These are phyloP conservation scores for Aureobasidium sp. DNA, from an alignment of 2,329 filamentous ascomycete species.

Conservation along the genomic window DNA sequence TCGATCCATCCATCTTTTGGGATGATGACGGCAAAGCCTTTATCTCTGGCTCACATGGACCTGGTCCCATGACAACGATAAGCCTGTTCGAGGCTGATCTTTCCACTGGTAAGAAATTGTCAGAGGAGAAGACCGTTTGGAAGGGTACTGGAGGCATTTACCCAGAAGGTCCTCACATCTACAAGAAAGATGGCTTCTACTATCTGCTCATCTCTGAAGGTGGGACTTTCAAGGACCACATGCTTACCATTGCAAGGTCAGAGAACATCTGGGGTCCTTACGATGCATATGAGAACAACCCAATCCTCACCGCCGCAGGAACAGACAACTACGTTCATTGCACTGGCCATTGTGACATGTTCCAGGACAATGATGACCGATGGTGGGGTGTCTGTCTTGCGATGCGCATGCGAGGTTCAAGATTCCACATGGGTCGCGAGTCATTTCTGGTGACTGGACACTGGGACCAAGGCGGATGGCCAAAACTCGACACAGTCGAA, in stretches of 20 bases:
- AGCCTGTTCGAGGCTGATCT: constrained; percentile 24
- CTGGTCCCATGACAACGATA: constrained; percentile 21
- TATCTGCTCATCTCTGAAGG: constrained; percentile 30
- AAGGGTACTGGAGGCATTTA: constrained; percentile 28
- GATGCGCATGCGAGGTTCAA: constrained; percentile 32
- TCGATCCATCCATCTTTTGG: constrained; percentile 49
- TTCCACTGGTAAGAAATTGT: constrained; percentile 21
- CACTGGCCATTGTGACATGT: constrained; percentile 19
- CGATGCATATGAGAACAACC: constrained; percentile 18
- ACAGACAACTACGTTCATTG: neutral
- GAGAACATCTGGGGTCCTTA: constrained; percentile 23
- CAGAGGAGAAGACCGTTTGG: constrained; percentile 22
- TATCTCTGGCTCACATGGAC: constrained; percentile 25
- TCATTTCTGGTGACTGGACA: constrained; percentile 40
- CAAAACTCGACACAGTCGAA: constrained; percentile 16
- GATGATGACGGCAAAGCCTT: constrained; percentile 47
- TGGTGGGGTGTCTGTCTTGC: constrained; percentile 47
- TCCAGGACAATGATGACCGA: constrained; percentile 40
- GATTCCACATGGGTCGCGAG: constrained; percentile 47
- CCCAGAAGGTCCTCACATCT: constrained; percentile 31
- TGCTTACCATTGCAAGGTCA: constrained; percentile 31
- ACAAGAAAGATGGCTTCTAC: constrained; percentile 28
- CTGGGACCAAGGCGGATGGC: constrained; percentile 37
- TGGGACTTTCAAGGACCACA: constrained; percentile 33
- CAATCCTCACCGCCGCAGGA: constrained; percentile 18